phyloP scores from a whole-genome alignment of 768 basidiomycete species.

The Trametes cubensis region DNA sequence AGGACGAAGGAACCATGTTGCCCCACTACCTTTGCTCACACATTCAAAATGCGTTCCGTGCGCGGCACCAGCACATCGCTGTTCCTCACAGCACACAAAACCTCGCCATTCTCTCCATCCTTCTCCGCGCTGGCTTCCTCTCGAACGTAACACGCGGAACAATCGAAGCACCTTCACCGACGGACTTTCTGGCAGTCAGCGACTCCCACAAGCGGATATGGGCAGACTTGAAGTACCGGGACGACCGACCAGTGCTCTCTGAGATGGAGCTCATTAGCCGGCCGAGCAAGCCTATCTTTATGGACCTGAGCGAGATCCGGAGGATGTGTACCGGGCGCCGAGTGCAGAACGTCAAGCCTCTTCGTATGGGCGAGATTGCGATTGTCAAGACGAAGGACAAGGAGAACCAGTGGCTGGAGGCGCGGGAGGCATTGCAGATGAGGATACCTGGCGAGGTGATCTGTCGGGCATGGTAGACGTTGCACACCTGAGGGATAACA shows the following conservation, averaged over 20 bases:
- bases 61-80: slow-evolving; percentile 75
- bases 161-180: slow-evolving; percentile 61
- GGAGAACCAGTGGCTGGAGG: slow-evolving; percentile 88
- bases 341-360: slow-evolving; percentile 77
- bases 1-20: slow-evolving; percentile 41
- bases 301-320: slow-evolving; percentile 72
- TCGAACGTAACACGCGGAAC: slow-evolving; percentile 83
- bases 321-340: slow-evolving; percentile 81
- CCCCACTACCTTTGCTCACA: slow-evolving; percentile 90
- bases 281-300: slow-evolving; percentile 79
- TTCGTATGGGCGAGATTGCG: slow-evolving; percentile 92
- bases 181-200: slow-evolving; percentile 56
- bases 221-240: slow-evolving; percentile 92
- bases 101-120: slow-evolving; percentile 88
- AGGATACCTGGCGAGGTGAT: slow-evolving; percentile 84
- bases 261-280: slow-evolving; percentile 81
- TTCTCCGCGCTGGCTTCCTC: slow-evolving; percentile 89
- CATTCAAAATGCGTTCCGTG: slow-evolving; percentile 89
- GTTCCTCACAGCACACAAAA: slow-evolving; percentile 88
- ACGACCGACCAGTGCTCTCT: slow-evolving; percentile 81
- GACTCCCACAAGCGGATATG: slow-evolving; percentile 82
- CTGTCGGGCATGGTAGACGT: slow-evolving; percentile 65
- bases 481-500: background rate
- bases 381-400: slow-evolving; percentile 73
- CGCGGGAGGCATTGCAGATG: slow-evolving; percentile 84